Evolutionary conservation across 192 early-diverging fungal genomes (phyloP).

Genomic region (Podila verticillata): DNA sequence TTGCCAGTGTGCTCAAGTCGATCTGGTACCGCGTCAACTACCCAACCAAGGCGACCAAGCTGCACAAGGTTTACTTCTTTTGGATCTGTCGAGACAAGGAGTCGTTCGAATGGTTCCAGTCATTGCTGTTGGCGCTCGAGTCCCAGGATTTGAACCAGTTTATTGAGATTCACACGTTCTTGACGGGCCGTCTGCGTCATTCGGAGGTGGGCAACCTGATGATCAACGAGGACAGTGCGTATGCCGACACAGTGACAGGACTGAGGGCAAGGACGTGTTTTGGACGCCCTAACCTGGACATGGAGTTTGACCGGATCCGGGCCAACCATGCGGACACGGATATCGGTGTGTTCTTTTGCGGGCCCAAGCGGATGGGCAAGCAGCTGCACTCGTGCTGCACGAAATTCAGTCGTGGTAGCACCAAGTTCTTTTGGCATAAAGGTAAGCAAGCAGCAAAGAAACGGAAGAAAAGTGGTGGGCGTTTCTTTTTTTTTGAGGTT

Average conservation of each 20-base stretch:
- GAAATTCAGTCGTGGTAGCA: conserved; percentile 41
- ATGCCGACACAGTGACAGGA: conserved; percentile 60
- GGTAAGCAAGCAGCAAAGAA: conserved; percentile 8
- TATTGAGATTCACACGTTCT: conserved; percentile 75
- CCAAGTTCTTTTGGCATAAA: conserved; percentile 48
- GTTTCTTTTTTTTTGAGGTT: background rate
- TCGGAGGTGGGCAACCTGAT: conserved; percentile 72
- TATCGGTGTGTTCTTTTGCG: conserved; percentile 83
- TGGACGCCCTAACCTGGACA: conserved; percentile 61
- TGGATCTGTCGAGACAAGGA: conserved; percentile 81
- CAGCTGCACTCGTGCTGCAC: conserved; percentile 51
- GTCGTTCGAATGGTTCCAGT: conserved; percentile 87
- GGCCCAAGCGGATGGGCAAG: conserved; percentile 71
- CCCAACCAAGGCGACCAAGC: conserved; percentile 58
- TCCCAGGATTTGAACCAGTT: conserved; percentile 66
- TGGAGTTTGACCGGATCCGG: conserved; percentile 55
- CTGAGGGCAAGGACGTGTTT: conserved; percentile 53
- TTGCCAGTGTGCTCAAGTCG: conserved; percentile 77
- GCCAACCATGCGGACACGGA: conserved; percentile 63
- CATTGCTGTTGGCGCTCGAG: conserved; percentile 72
- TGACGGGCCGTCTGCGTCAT: conserved; percentile 72
- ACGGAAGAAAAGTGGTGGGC: background rate
- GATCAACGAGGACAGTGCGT: conserved; percentile 60
- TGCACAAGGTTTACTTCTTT: conserved; percentile 80
- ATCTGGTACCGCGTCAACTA: conserved; percentile 75